Percentiles rank a stretch among this genome's conserved stretches.
Evolutionary conservation across 345 rosid species (phyloP).

Genomic region (Melaleuca quinquenervia): DNA sequence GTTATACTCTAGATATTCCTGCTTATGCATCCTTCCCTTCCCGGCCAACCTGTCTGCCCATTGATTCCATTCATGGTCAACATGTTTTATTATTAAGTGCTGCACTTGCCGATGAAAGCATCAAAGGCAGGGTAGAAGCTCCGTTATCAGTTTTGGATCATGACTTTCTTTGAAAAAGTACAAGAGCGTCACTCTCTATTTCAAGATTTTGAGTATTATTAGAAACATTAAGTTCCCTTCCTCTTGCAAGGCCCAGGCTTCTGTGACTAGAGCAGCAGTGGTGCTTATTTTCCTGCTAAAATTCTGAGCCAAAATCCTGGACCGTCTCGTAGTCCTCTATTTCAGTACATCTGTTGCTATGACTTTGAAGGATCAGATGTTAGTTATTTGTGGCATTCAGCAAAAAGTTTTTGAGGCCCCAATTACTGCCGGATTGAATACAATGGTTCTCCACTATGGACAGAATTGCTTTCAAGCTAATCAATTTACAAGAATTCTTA

Average conservation of each 20-base stretch:
- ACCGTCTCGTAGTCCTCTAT: not conserved
- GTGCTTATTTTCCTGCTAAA: not conserved
- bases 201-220: not conserved
- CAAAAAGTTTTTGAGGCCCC: not conserved
- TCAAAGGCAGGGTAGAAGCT: not conserved
- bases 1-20: not conserved
- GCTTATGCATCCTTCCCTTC: not conserved
- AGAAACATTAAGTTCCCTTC: not conserved
- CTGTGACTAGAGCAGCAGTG: not conserved
- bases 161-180: not conserved
- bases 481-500: not conserved
- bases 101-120: not conserved
- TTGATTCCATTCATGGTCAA: not conserved
- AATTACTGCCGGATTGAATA: not conserved
- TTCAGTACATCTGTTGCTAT: not conserved
- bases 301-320: not conserved
- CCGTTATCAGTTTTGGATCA: not conserved
- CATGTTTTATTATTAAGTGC: not conserved
- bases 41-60: not conserved
- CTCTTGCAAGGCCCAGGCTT: not conserved
- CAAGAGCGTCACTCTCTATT: not conserved
- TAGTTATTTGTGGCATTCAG: not conserved
- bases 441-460: not conserved
- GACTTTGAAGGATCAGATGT: not conserved
- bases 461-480: not conserved